Conservation (phyloP, 2,329 filamentous ascomycete species). For the Epichloe elymi region DNA sequence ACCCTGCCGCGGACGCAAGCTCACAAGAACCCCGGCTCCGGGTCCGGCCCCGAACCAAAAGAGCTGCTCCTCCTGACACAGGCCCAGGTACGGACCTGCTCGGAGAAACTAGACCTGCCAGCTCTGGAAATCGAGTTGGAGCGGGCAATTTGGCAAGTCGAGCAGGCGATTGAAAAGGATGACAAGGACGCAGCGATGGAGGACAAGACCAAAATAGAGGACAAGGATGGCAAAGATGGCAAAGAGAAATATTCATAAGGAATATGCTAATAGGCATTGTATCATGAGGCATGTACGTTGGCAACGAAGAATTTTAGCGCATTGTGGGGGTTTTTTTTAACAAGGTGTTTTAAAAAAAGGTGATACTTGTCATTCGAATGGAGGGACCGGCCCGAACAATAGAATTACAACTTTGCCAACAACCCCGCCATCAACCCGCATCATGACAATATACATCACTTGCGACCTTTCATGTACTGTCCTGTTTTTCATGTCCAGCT, state of each 20-base stretch:
- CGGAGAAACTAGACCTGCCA: slow-evolving; percentile 50
- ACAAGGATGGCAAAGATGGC: slow-evolving; percentile 1
- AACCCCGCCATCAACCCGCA: too few relatives aligned
- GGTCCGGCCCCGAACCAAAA: not conserved
- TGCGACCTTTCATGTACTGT: too few relatives aligned
- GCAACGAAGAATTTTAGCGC: too few relatives aligned
- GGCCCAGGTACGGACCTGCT: slow-evolving; percentile 42
- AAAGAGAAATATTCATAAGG: not conserved
- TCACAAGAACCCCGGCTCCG: not conserved
- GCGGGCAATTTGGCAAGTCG: slow-evolving; percentile 62
- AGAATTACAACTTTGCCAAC: too few relatives aligned
- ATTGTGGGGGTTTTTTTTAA: not conserved
- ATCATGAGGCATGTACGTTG: not conserved
- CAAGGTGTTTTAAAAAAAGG: not conserved
- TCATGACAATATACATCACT: too few relatives aligned
- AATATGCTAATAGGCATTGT: not conserved
- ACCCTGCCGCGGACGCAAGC: not conserved
- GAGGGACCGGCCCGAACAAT: too few relatives aligned
- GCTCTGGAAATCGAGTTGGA: slow-evolving; percentile 62
- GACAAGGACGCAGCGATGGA: not conserved
- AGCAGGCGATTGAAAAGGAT: slow-evolving; percentile 32
- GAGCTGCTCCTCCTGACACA: slow-evolving; percentile 33
- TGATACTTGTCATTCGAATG: too few relatives aligned
- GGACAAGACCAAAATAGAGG: not conserved
- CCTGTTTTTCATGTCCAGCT: too few relatives aligned